Percentiles rank a stretch among this genome's conserved stretches.
phyloP scores from a whole-genome alignment of 257 asterid genomes.

The Cordia subcordata region DNA sequence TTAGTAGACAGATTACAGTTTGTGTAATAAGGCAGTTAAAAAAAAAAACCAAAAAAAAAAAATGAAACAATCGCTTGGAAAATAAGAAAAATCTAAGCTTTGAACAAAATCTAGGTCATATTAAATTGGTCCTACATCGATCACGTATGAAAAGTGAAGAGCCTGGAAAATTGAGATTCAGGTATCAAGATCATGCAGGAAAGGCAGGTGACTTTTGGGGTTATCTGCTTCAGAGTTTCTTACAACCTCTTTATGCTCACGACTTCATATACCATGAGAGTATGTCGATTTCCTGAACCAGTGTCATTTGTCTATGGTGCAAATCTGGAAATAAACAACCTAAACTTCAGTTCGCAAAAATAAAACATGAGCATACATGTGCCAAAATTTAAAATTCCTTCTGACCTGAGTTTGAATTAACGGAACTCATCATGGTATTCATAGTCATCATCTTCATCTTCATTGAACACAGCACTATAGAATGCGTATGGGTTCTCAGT shows the following conservation, averaged over 20 bases:
- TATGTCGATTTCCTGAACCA: too few species aligned
- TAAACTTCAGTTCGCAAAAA: not conserved
- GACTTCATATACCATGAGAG: too few species aligned
- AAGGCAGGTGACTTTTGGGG: too few species aligned
- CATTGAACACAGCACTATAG: conserved; percentile 88
- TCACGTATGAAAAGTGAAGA: too few species aligned
- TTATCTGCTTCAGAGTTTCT: too few species aligned
- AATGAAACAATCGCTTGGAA: not conserved
- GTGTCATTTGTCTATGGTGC: too few species aligned
- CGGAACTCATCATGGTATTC: conserved; percentile 85
- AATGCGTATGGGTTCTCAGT: conserved; percentile 85
- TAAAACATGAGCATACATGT: not conserved
- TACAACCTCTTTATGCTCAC: too few species aligned
- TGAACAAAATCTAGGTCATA: too few species aligned
- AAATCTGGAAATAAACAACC: not conserved
- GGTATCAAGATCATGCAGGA: too few species aligned
- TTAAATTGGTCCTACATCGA: too few species aligned
- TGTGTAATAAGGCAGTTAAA: not conserved
- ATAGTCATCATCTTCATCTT: conserved; percentile 69
- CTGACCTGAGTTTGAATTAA: conserved; percentile 18
- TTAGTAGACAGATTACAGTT: not conserved
- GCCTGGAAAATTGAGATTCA: too few species aligned
- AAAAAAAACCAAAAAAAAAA: not conserved
- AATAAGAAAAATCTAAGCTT: too few species aligned
- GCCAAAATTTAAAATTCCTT: not conserved